These are phyloP conservation scores for Pseudocercospora cruenta DNA, from an alignment of 2,329 filamentous ascomycete species.

Conservation along the genomic window DNA sequence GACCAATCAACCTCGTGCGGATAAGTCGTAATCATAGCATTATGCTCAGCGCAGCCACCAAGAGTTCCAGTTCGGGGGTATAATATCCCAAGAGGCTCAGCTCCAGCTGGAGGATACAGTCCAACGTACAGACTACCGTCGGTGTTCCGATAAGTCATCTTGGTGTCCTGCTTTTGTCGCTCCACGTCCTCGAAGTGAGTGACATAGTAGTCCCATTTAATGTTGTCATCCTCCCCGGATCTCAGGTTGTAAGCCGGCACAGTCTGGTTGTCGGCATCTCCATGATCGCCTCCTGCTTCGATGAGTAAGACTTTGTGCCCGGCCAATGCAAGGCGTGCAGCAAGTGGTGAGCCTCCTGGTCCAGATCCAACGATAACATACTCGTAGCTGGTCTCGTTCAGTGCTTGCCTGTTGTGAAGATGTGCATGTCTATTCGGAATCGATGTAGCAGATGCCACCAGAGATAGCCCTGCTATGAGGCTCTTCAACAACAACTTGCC, in stretches of 20 bases:
- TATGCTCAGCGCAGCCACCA: constrained; percentile 57
- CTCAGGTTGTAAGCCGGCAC: constrained; percentile 59
- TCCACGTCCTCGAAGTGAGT: constrained; percentile 61
- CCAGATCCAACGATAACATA: constrained; percentile 66
- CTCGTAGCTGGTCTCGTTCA: constrained; percentile 52
- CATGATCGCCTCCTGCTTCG: constrained; percentile 65
- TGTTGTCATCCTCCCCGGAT: constrained; percentile 59
- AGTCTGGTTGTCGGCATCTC: constrained; percentile 55
- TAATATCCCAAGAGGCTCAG: constrained; percentile 58
- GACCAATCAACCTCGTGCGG: constrained; percentile 64
- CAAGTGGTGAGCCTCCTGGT: constrained; percentile 62
- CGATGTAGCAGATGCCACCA: constrained; percentile 1
- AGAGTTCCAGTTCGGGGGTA: constrained; percentile 63
- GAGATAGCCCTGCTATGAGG: constrained; percentile 5
- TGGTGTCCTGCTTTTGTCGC: constrained; percentile 59
- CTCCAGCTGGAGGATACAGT: constrained; percentile 56
- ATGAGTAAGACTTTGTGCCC: constrained; percentile 64
- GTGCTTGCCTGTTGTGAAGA: constrained; percentile 6
- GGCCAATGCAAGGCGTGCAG: constrained; percentile 61
- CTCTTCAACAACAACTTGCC: constrained; percentile 6
- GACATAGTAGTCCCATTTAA: constrained; percentile 68
- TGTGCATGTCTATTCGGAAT: constrained; percentile 8
- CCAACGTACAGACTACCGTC: constrained; percentile 57
- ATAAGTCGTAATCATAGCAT: constrained; percentile 55
- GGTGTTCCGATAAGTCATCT: constrained; percentile 57